Base-by-base conservation (phyloP, 345 rosid genomes). In the Dovyalis caffra region DNA sequence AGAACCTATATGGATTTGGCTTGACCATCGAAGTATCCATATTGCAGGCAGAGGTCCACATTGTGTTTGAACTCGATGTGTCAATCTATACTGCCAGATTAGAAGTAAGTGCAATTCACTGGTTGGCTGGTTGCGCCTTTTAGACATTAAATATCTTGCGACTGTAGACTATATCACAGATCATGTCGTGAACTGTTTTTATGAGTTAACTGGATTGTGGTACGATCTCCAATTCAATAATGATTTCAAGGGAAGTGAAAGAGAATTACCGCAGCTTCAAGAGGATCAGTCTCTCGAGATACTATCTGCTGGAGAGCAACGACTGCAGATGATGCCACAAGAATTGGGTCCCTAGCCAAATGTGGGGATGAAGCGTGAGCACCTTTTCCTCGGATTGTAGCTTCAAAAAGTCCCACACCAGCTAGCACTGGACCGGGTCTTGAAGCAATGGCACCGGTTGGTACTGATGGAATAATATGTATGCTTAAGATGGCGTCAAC, bases 291-390 rank as follows among this genome's bases (percentile, higher is more conserved):
- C 72, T 92, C 93, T n/a, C 90, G 83, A 0, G 97, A 90, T 18
- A 90, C 90, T 61, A 92, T 87, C 80, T 87, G 94, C 71, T 90
- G 97, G 58, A 92, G 90, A 35, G 93, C 82, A 38, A 87, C 63
- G 31, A 92, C 83, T 4, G 93, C 79, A 6, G 85, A 85, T 26
- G 94, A 85, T 35, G 93, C 94, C 0, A 90, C 91, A 33, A 88
- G 80, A 77, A 92, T 85, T 7, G 97, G 91, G 64, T 92, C 94
- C 69, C 73, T 84, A n/a, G 80, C 78, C 1, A 70, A 25, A 43
- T 88, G 91, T 0, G 90, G 94, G 38, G 82, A 70, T 47, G 90
- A 86, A 26, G 89, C 93, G 21, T 90, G 94, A 20, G 87, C 88
- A 16, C 94, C 93, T 80, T 79, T 85, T 31, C 94, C 93, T 11